Evolutionary conservation across 2,329 filamentous ascomycete genomes (phyloP), one percentile per base, ranked within the genome.

Genomic region (Ceratocystiopsis sp.): DNA sequence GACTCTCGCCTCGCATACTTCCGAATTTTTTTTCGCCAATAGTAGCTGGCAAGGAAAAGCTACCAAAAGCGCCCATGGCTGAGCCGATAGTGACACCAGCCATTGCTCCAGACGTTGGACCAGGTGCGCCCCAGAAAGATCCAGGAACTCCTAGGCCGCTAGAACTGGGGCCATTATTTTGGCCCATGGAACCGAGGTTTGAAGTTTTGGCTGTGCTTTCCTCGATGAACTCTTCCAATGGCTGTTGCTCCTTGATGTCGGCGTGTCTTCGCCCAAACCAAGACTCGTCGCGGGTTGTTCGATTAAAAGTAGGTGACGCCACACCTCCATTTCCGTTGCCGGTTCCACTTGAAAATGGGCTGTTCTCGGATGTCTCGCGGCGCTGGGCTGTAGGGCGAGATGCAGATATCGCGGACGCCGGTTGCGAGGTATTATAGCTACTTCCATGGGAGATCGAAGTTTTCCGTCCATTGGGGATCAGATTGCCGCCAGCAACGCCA

Each of bases 61-160:
- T 91, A 12, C 89, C 89, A 61, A 98, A 98, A 18, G 79, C 79
- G 33, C 89, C 86, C 68, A 87, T 82, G 2, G 78, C 75, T 8
- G 78, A 71, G 13, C 48, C 32, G 3, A 29, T 29, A 29, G 25
- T 29, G 25, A 29, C 25, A 29, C 25, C 25, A 10, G 25, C 10
- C 25, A 75, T 71, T 37, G 78, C 71, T 41, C 67, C 68, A 43
- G 74, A 73, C 18, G 73, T 69, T 29, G 71, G 62, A 18, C 69
- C 53, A 9, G 60, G 51, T 16, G 59, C 51, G 21, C 62, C 62
- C 67, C 68, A 71, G 1, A 67, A 59, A 12, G 67, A 38, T 5
- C 46, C 65, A n/a, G 59, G 44, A 10, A 8, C 10, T 10, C 25
- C 25, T 29, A 29, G 25, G 25, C 25, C 10, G 25, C 25, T 29